Evolutionary conservation across 2,329 filamentous ascomycete genomes (phyloP).

Genomic region (Pestalotiopsis sp.): DNA sequence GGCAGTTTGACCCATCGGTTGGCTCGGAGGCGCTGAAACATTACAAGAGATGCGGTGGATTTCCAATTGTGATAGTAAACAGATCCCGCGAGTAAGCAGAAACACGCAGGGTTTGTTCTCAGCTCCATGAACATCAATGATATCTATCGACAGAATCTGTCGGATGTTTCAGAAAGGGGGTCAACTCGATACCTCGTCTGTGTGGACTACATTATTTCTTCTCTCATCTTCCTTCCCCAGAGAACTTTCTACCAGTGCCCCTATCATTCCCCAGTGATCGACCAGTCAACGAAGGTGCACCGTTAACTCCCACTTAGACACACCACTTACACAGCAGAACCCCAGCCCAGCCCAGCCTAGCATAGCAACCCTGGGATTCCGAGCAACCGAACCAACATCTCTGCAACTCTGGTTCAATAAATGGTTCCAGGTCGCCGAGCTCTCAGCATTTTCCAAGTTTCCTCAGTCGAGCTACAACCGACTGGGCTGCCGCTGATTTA

Average conservation of each 20-base stretch:
- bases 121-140: not conserved
- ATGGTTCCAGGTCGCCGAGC: not conserved
- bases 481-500: not conserved
- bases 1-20: not conserved
- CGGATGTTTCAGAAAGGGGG: not conserved
- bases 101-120: not conserved
- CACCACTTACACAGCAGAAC: not conserved
- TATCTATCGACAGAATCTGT: not conserved
- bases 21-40: slow-evolving; percentile 8
- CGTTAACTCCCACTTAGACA: not conserved
- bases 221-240: not conserved
- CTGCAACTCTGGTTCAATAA: not conserved
- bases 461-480: not conserved
- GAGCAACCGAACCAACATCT: not conserved
- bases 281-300: not conserved
- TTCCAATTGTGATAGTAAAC: not conserved
- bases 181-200: not conserved
- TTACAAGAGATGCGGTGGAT: not conserved
- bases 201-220: not conserved
- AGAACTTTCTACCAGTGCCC: not conserved
- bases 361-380: not conserved
- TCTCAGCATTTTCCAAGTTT: not conserved
- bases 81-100: not conserved
- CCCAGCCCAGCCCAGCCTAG: not conserved
- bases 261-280: not conserved